Base-by-base conservation (phyloP, 768 basidiomycete species). In the Clitopilus passeckerianus region DNA sequence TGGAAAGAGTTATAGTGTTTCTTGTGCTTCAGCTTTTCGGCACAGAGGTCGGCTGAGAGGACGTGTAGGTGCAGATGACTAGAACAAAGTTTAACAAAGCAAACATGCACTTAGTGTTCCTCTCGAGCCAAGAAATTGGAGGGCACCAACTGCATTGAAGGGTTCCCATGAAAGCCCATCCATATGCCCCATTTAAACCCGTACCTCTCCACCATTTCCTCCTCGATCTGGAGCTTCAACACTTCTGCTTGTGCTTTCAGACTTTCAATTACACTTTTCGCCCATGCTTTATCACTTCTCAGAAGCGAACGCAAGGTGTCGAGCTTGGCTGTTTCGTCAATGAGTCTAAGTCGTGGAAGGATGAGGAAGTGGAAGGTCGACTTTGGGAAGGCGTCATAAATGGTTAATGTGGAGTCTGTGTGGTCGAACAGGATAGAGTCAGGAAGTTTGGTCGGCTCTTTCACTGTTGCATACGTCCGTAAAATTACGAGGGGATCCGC, bases 1-100 rank as follows among this genome's bases (percentile, higher is more conserved):
- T 90, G 87, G 73, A 95, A 97, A 5, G 91, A 90, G 66, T 95
- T 95, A 73, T 93, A 91, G 64, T 97, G 95, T 67, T 89, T 91
- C 77, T 96, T 97, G 58, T 77, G 82, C 74, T 95, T 96, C 77
- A 95, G 72, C 56, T 73, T 75, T 8, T 83, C 79, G 0, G 88
- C 87, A 57, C 79, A 78, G 34, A 94, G 69, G 68, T 97, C 95
- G 5, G 83, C 79, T 3, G 93, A 94, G 37, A 97, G 73, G 56
- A 97, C 84, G 68, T 97, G 95, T 10, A 96, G 71, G 67, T 97
- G 92, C 2, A 94, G 60, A 69, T 94, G 92, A 60, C 91, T 92
- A 60, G 18, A 16, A 18, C 24, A 24, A 8, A 14, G 18, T n/a
- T n/a, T n/a, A n/a, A n/a, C n/a, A n/a, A 27, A 57, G 7, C 22